These are phyloP conservation scores for Leishmania guyanensis DNA, from an alignment of 208 protist genomes.

Conservation along the genomic window DNA sequence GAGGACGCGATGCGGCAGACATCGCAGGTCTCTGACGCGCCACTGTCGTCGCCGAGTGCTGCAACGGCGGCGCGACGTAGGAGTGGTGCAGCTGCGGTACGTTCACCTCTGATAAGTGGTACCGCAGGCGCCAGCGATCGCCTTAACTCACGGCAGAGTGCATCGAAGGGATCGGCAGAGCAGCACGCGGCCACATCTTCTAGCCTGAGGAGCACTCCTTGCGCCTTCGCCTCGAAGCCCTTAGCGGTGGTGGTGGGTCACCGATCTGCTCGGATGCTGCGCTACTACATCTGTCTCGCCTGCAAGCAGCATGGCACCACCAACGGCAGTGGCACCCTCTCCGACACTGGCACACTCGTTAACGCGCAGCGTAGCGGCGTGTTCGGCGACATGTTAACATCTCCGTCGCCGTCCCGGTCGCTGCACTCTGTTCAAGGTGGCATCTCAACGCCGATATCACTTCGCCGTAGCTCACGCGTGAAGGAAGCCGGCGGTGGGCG, in stretches of 20 bases:
- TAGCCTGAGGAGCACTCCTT: not conserved
- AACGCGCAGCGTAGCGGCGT: not conserved
- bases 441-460: not conserved
- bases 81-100: not conserved
- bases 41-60: not conserved
- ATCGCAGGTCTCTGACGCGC: not conserved
- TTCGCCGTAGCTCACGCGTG: not conserved
- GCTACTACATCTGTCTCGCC: slow-evolving; percentile 23
- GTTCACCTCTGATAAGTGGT: not conserved
- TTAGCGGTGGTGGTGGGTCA: slow-evolving; percentile 7
- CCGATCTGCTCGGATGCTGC: slow-evolving; percentile 22
- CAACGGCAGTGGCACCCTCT: not conserved
- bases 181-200: not conserved
- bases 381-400: not conserved
- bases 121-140: too few species aligned
- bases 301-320: not conserved
- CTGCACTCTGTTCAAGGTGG: not conserved
- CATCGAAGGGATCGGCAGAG: not conserved
- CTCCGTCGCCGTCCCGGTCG: not conserved
- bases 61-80: not conserved
- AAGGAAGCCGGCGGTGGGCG: not conserved
- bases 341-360: not conserved
- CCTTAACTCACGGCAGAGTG: not conserved
- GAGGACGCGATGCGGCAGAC: too few species aligned
- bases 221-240: not conserved